Conservation (phyloP, 805 yeast species). For the Candida montana region DNA sequence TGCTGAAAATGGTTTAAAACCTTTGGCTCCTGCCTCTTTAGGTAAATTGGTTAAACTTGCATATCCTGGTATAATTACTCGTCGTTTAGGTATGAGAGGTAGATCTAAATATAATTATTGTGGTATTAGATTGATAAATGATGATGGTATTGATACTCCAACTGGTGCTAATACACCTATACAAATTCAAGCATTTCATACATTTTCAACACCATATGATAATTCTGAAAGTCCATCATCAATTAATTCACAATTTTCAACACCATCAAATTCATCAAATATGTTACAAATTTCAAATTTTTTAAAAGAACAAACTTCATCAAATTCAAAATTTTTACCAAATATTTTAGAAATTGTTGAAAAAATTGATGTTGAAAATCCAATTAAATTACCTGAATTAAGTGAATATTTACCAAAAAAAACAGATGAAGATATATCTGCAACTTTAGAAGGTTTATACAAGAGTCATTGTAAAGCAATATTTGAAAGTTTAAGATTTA, state of each 20-base stretch:
- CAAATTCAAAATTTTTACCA: constrained; percentile 20
- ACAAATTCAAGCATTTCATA: constrained; percentile 17
- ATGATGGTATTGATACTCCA: constrained; percentile 23
- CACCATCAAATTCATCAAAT: constrained; percentile 16
- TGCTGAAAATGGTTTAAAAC: constrained; percentile 45
- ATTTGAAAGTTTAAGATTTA: constrained; percentile 59
- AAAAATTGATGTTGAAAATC: constrained; percentile 16
- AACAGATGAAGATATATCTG: constrained; percentile 36
- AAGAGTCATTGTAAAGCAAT: constrained; percentile 57
- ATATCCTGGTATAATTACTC: constrained; percentile 60
- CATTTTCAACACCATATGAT: constrained; percentile 26
- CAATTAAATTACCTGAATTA: constrained; percentile 33
- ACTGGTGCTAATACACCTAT: constrained; percentile 23
- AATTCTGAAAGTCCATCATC: constrained; percentile 25
- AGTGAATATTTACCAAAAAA: constrained; percentile 18
- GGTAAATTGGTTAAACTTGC: constrained; percentile 64
- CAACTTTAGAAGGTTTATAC: constrained; percentile 57
- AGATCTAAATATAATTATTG: constrained; percentile 79
- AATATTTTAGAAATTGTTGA: constrained; percentile 17
- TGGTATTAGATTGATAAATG: constrained; percentile 51
- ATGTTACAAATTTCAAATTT: constrained; percentile 12
- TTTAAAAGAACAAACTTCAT: constrained; percentile 15
- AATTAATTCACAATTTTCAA: constrained; percentile 22
- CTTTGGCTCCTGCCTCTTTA: constrained; percentile 72
- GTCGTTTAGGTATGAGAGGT: constrained; percentile 75